Evolutionary conservation across 345 rosid species (phyloP).

Genomic region (Sonneratia caseolaris): DNA sequence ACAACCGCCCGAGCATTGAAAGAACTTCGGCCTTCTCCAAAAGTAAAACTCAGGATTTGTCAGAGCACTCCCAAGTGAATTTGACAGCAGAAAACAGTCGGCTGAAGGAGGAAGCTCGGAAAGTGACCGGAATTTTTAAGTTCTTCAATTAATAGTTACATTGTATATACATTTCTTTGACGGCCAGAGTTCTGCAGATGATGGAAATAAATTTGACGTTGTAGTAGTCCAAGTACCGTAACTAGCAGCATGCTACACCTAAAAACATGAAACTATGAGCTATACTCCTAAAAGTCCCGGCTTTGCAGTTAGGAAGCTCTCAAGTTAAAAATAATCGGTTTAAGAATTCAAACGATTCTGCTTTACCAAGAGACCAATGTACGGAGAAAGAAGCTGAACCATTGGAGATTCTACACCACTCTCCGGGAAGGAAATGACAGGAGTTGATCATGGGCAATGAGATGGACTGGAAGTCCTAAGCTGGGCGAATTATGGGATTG

Average conservation of each 20-base stretch:
- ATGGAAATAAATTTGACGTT: not conserved
- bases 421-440: not conserved
- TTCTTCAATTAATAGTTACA: not conserved
- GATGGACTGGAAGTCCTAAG: not conserved
- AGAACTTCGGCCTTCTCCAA: not conserved
- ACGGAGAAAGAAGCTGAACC: constrained; percentile 9
- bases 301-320: not conserved
- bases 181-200: not conserved
- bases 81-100: not conserved
- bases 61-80: not conserved
- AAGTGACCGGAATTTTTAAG: not conserved
- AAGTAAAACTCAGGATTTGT: not conserved
- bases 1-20: no score
- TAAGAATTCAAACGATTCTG: constrained; percentile 4
- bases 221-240: not conserved
- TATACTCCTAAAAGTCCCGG: constrained; percentile 1
- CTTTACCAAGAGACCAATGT: constrained; percentile 7
- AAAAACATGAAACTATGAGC: not conserved
- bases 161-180: constrained; percentile 6
- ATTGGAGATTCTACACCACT: not conserved
- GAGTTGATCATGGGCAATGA: not conserved
- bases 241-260: constrained; percentile 1
- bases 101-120: not conserved
- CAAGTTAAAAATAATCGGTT: no score
- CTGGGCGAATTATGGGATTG: not conserved